Conservation (phyloP, 805 yeast genomes). For the Nakazawaea peltata region DNA sequence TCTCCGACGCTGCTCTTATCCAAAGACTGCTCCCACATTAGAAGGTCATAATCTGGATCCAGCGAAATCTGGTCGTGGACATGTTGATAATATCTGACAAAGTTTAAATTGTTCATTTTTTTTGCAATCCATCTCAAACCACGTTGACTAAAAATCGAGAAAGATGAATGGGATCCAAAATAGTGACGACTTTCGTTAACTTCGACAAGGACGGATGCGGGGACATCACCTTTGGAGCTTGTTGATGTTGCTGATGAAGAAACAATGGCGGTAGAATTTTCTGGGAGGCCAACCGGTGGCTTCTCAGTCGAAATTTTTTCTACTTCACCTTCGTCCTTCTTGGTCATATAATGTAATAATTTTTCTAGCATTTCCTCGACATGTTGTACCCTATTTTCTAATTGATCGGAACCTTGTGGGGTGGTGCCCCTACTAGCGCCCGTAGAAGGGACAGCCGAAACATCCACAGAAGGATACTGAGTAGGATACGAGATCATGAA, state of each 20-base stretch:
- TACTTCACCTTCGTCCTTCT: constrained; percentile 12
- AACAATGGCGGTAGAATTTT: not conserved
- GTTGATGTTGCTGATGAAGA: not conserved
- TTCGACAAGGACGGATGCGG: not conserved
- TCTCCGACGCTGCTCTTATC: no score
- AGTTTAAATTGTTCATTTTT: constrained; percentile 12
- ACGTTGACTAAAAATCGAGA: constrained; percentile 30
- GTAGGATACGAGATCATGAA: no score
- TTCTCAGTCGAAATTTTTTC: no score
- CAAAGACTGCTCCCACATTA: no score
- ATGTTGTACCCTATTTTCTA: constrained; percentile 22
- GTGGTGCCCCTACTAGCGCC: not conserved
- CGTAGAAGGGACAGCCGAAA: no score
- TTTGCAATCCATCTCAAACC: constrained; percentile 33
- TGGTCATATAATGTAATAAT: constrained; percentile 12
- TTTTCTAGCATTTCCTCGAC: constrained; percentile 26
- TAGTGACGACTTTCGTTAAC: constrained; percentile 1
- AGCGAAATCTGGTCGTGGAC: constrained; percentile 14
- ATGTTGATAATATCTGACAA: constrained; percentile 17
- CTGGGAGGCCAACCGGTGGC: no score
- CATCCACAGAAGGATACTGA: no score
- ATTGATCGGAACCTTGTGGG: no score
- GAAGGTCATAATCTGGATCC: no score
- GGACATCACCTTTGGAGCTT: not conserved
- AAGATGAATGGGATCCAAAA: constrained; percentile 19